These are phyloP conservation scores for Arthrocladium fulminans DNA, from an alignment of 2,329 filamentous ascomycete species.

Conservation along the genomic window DNA sequence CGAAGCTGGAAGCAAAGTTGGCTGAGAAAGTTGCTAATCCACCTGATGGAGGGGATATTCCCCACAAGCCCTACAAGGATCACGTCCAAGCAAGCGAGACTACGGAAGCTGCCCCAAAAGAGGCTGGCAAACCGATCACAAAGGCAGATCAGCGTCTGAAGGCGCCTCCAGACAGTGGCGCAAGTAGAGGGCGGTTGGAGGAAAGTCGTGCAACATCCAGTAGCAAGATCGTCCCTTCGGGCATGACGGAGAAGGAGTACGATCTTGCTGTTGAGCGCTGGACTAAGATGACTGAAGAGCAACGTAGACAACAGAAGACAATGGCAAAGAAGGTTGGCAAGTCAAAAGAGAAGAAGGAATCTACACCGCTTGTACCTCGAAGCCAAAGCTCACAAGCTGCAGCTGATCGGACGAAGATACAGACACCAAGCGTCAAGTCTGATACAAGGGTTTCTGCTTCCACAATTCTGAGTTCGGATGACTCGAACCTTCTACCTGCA, in stretches of 20 bases:
- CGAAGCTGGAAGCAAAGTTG: neutral
- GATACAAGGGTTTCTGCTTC: neutral
- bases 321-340: conserved; percentile 12
- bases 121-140: too few species aligned
- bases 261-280: conserved; percentile 14
- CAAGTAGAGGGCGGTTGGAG: conserved; percentile 1
- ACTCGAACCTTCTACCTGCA: neutral
- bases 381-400: conserved; percentile 6
- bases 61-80: too few species aligned
- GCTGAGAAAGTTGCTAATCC: too few species aligned
- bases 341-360: conserved; percentile 10
- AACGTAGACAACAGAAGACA: conserved; percentile 14
- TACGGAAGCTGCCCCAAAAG: too few species aligned
- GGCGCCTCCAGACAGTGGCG: conserved; percentile 5
- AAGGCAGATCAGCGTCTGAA: neutral
- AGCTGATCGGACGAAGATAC: neutral
- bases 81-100: too few species aligned
- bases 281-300: conserved; percentile 15
- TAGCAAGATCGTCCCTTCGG: conserved; percentile 8
- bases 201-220: conserved; percentile 1
- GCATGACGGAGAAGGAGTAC: conserved; percentile 18
- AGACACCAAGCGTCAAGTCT: neutral
- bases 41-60: too few species aligned
- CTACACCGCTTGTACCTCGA: neutral
- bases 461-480: neutral